Evolutionary conservation across 345 rosid species (phyloP), one percentile per base, ranked within the genome.

Genomic region (Aquilaria yunnanensis): DNA sequence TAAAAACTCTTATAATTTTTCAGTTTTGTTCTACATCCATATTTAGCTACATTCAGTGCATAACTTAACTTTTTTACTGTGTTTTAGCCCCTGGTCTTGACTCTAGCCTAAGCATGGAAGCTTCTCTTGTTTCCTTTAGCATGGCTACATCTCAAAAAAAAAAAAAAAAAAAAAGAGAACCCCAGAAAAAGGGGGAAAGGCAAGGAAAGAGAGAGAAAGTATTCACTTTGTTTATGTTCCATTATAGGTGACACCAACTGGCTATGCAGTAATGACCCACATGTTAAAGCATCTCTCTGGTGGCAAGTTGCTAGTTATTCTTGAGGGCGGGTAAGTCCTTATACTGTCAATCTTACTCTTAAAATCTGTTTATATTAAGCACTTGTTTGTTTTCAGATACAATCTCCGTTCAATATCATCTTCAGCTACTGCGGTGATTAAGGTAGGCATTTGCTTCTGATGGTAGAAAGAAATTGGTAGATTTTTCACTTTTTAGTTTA

Each of bases 381-480:
- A 30, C 34, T 14, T 34, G 5, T 60, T 55, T 47, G 10, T 67
- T 59, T 78, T 86, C 91, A 90, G 95, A 72, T 94, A 94, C 84
- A 94, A 90, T 70, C 95, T 94, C 58, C 95, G 97, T 14, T 94
- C 97, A 47, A 90, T 90, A 70, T 94, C 99, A 53, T 85, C 97
- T 70, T 91, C 99, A 59, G 96, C 97, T 67, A 84, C 90, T 65
- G 85, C 87, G 47, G 99, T 94, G 65, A 79, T 94, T 70, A 82
- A 91, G 99, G 99, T 94, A 73, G 67, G 61, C 72, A 29, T 12
- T 34, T 34, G 6, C 29, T 9, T 7, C 32, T 33, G 12, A 13
- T 11, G 32, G 41, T 14, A 51, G 50, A 2, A 50, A 32, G 12
- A 49, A 32, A n/a, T 61, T 6, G 3, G n/a, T 29, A 14, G 16